A percentile compares a stretch with the other conserved stretches of the same genome.
These are phyloP conservation scores for Choanephora cucurbitarum DNA, from an alignment of 371 early-diverging fungal genomes.

Conservation along the genomic window DNA sequence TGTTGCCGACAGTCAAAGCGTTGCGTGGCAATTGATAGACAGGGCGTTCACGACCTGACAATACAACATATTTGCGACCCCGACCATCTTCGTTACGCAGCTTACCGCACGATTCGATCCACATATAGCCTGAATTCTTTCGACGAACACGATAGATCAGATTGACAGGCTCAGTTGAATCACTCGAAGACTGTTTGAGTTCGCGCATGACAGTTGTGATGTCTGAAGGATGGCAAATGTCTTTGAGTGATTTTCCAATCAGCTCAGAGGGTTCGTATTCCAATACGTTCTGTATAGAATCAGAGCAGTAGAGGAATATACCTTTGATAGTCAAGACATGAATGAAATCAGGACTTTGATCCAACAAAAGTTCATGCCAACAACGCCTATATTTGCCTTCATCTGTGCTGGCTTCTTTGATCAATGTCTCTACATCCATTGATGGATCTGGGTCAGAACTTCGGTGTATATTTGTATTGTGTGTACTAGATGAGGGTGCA, in stretches of 20 bases:
- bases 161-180: conserved; percentile 45
- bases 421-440: conserved; percentile 32
- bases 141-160: conserved; percentile 59
- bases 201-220: conserved; percentile 64
- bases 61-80: conserved; percentile 65
- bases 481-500: no score
- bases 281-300: conserved; percentile 40
- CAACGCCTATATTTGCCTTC: conserved; percentile 29
- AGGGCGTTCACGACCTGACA: conserved; percentile 55
- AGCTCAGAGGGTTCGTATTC: conserved; percentile 55
- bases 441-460: conserved; percentile 15
- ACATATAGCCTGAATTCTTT: conserved; percentile 58
- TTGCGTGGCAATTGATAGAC: conserved; percentile 38
- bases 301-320: conserved; percentile 61
- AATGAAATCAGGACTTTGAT: conserved; percentile 56
- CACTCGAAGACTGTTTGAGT: conserved; percentile 47
- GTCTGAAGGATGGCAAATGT: conserved; percentile 67
- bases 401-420: conserved; percentile 36
- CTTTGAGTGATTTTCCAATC: conserved; percentile 54
- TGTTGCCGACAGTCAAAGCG: conserved; percentile 23
- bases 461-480: no score
- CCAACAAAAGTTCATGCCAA: conserved; percentile 42
- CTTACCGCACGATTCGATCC: conserved; percentile 63
- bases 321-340: conserved; percentile 67
- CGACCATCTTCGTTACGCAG: conserved; percentile 56